These are phyloP conservation scores for Diaporthe sp. DNA, from an alignment of 2,329 filamentous ascomycete species.

Conservation along the genomic window DNA sequence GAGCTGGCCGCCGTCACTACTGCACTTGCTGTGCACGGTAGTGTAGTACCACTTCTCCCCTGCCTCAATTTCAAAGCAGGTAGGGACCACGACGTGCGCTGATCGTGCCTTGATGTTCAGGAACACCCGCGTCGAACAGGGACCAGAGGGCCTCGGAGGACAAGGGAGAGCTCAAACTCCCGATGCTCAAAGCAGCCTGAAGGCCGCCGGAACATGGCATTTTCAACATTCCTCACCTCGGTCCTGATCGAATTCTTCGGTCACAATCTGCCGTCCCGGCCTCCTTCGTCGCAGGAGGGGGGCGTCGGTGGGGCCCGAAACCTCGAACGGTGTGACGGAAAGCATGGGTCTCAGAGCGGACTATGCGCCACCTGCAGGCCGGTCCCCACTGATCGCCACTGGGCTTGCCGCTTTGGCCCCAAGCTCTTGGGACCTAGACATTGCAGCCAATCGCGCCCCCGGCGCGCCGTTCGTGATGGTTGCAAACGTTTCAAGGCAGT, in stretches of 20 bases:
- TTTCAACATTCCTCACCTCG: slow-evolving; percentile 23
- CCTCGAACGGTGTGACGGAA: slow-evolving; percentile 22
- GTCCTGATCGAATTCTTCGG: slow-evolving; percentile 37
- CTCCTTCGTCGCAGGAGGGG: slow-evolving; percentile 14
- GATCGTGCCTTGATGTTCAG: slow-evolving; percentile 8
- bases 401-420: slow-evolving; percentile 31
- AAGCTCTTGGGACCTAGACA: slow-evolving; percentile 25
- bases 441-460: slow-evolving; percentile 29
- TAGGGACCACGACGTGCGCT: background rate
- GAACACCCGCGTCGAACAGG: slow-evolving; percentile 18
- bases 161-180: background rate
- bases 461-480: slow-evolving; percentile 18
- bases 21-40: background rate
- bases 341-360: slow-evolving; percentile 29
- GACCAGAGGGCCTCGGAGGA: slow-evolving; percentile 10
- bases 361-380: slow-evolving; percentile 24
- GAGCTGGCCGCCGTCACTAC: background rate
- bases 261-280: slow-evolving; percentile 21
- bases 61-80: background rate
- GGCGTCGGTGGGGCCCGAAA: slow-evolving; percentile 13
- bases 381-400: slow-evolving; percentile 29
- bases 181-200: background rate
- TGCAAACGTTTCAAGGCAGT: slow-evolving; percentile 18
- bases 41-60: background rate
- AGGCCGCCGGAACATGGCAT: slow-evolving; percentile 23